phyloP scores from a whole-genome alignment of 768 basidiomycete genomes.

The Russula virescens region DNA sequence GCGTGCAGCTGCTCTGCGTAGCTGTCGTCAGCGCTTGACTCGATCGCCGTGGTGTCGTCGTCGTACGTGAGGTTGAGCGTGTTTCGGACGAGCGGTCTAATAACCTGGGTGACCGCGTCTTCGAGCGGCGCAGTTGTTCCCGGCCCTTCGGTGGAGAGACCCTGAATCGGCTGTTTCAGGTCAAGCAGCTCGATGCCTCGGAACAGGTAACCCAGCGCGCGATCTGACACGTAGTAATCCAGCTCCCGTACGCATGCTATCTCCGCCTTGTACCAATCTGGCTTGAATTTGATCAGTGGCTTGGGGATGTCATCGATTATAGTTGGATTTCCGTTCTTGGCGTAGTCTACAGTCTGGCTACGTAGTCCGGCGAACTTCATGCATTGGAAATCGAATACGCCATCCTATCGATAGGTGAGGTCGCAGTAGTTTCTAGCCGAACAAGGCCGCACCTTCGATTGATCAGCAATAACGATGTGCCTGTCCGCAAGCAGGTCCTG shows the following conservation, averaged over 20 bases:
- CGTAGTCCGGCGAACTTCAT: too few relatives aligned
- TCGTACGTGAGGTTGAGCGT: conserved; percentile 31
- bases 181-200: conserved; percentile 43
- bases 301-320: background rate
- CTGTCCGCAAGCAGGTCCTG: too few relatives aligned
- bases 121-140: background rate
- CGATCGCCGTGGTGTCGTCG: conserved; percentile 33
- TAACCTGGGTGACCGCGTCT: conserved; percentile 14
- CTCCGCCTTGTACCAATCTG: background rate
- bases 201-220: too few relatives aligned
- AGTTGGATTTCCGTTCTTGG: background rate
- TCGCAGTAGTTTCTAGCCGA: too few relatives aligned
- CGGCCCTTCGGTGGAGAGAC: background rate
- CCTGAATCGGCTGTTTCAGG: conserved; percentile 27
- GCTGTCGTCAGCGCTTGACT: conserved; percentile 32
- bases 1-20: background rate
- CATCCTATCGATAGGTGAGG: too few relatives aligned
- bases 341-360: too few relatives aligned
- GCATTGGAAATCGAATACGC: too few relatives aligned
- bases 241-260: background rate
- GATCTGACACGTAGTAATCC: background rate
- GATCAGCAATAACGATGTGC: too few relatives aligned
- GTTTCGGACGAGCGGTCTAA: conserved; percentile 10
- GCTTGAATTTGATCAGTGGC: background rate
- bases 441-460: too few relatives aligned